Percentiles rank a stretch among this genome's conserved stretches.
phyloP scores from a whole-genome alignment of 257 asterid genomes.

The Orobanche coerulescens region DNA sequence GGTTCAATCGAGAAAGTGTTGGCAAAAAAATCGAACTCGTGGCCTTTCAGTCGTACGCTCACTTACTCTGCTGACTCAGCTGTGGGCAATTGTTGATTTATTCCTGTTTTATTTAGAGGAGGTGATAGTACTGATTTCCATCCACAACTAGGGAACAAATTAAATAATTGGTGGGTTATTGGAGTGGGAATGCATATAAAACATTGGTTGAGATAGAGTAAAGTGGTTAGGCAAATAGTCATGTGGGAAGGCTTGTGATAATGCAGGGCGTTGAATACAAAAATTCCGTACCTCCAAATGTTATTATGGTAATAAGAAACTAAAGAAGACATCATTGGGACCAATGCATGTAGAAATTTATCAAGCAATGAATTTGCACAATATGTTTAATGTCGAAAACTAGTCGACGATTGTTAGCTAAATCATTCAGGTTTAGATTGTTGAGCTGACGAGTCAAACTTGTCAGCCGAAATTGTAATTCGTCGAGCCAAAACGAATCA shows the following conservation, averaged over 20 bases:
- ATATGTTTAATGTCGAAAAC: neutral
- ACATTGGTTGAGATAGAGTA: too few relatives aligned
- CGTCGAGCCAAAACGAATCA: too few relatives aligned
- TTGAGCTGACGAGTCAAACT: too few relatives aligned
- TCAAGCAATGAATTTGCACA: conserved; percentile 10
- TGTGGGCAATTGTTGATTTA: too few relatives aligned
- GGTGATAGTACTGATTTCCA: too few relatives aligned
- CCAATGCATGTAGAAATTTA: conserved; percentile 29
- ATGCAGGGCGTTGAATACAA: conserved; percentile 21
- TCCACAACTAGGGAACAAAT: too few relatives aligned
- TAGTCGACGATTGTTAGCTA: neutral
- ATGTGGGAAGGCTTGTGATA: conserved; percentile 68
- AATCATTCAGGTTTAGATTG: conserved; percentile 7
- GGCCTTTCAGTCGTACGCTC: too few relatives aligned
- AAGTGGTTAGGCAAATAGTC: conserved; percentile 28
- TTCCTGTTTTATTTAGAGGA: neutral
- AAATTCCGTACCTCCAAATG: conserved; percentile 13
- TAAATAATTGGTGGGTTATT: conserved; percentile 7
- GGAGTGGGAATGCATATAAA: conserved; percentile 11
- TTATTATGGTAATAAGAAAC: conserved; percentile 21
- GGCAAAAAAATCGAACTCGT: too few relatives aligned
- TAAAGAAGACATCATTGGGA: conserved; percentile 34
- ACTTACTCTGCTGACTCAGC: too few relatives aligned
- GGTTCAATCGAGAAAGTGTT: too few relatives aligned
- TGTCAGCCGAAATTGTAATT: too few relatives aligned